phyloP scores from a whole-genome alignment of 1,284 basidiomycete genomes.

The Peniophora sp. region DNA sequence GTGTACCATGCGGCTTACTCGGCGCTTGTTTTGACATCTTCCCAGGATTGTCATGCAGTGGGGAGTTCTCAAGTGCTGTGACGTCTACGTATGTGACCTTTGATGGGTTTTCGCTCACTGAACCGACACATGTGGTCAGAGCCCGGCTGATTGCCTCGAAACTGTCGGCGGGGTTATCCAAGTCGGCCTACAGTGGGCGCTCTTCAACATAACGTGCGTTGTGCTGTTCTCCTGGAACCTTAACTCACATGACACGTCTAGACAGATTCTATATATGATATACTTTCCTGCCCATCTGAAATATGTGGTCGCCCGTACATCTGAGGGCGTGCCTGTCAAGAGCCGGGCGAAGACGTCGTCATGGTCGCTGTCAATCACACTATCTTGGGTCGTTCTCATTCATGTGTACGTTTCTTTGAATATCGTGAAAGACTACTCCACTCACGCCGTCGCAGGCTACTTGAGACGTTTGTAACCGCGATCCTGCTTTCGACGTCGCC shows the following conservation, averaged over 20 bases:
- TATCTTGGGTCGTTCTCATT: conserved; percentile 64
- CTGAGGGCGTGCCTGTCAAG: conserved; percentile 36
- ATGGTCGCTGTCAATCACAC: conserved; percentile 70
- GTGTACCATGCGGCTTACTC: conserved; percentile 14
- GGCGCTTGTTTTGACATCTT: background rate
- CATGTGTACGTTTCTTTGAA: conserved; percentile 59
- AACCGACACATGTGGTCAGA: too few relatives aligned
- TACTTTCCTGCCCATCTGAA: conserved; percentile 87
- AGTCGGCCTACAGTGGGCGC: conserved; percentile 77
- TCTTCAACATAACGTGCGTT: conserved; percentile 78
- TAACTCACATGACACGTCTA: conserved; percentile 22
- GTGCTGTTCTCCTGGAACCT: background rate
- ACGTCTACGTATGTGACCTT: conserved; percentile 51
- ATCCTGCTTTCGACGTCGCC: conserved; percentile 42
- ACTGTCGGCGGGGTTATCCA: conserved; percentile 81
- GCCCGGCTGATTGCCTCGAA: conserved; percentile 70
- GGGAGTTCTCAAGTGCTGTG: conserved; percentile 80
- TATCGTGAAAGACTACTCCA: conserved; percentile 2
- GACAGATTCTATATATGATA: conserved; percentile 83
- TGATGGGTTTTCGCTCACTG: too few relatives aligned
- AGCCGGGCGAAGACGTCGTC: conserved; percentile 47
- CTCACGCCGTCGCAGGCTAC: conserved; percentile 29
- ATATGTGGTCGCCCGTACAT: conserved; percentile 41
- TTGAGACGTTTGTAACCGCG: conserved; percentile 47
- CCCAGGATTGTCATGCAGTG: conserved; percentile 74